These are phyloP conservation scores for Pyracantha coccinea DNA, from an alignment of 331 rosid species.

Conservation along the genomic window DNA sequence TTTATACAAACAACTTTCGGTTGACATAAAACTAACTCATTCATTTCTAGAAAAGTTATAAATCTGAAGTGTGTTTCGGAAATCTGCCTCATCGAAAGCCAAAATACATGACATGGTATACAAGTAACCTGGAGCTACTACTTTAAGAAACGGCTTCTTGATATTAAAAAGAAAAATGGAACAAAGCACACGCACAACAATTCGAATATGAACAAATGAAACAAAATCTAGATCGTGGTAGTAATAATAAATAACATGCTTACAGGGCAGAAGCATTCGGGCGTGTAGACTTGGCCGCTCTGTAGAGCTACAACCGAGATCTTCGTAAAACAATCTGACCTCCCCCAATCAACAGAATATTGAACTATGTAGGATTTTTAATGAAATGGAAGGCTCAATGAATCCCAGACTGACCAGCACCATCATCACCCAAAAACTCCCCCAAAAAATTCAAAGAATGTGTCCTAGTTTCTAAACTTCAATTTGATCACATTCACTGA, in stretches of 20 bases:
- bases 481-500: conserved; percentile 36
- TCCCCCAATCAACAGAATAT: conserved; percentile 18
- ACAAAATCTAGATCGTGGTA: conserved; percentile 52
- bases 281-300: conserved; percentile 34
- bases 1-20: background rate
- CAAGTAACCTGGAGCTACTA: conserved; percentile 34
- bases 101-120: conserved; percentile 31
- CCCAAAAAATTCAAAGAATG: conserved; percentile 69
- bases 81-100: conserved; percentile 21
- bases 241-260: conserved; percentile 57
- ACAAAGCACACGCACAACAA: conserved; percentile 48
- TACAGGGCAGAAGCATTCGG: conserved; percentile 71
- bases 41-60: background rate
- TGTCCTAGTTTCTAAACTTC: conserved; percentile 56
- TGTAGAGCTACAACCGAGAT: conserved; percentile 18
- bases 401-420: conserved; percentile 37
- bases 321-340: conserved; percentile 22
- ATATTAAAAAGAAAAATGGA: conserved; percentile 18
- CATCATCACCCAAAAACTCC: conserved; percentile 38
- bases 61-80: background rate
- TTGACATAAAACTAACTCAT: background rate
- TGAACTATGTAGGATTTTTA: conserved; percentile 7
- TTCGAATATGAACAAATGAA: conserved; percentile 58
- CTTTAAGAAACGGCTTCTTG: conserved; percentile 34
- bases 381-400: conserved; percentile 29